Evolutionary conservation across 257 asterid genomes (phyloP).

Genomic region (Osmanthus fragrans): DNA sequence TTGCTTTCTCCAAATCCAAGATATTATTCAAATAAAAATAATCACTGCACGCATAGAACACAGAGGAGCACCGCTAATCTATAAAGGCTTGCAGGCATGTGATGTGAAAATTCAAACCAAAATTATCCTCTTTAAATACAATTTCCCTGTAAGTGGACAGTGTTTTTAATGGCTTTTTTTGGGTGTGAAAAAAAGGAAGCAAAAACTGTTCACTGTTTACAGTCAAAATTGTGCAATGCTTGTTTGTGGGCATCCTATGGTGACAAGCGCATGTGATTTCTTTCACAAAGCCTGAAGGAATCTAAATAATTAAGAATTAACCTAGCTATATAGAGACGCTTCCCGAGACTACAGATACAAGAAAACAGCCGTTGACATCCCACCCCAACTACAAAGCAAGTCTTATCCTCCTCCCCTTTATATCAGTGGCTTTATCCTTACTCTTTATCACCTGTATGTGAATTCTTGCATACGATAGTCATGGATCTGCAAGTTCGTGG

Average conservation of each 20-base stretch:
- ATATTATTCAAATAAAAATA: neutral
- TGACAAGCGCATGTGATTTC: constrained; percentile 1
- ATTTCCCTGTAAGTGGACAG: neutral
- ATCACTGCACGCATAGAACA: neutral
- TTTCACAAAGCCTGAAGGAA: neutral
- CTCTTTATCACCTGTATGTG: neutral
- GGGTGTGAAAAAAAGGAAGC: neutral
- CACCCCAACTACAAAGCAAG: neutral
- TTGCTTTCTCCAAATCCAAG: too few relatives aligned
- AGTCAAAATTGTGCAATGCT: neutral
- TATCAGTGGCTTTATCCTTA: neutral
- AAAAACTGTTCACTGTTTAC: neutral
- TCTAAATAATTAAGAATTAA: neutral
- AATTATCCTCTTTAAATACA: neutral
- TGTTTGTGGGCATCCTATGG: neutral
- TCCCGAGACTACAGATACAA: neutral
- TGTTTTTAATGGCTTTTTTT: neutral
- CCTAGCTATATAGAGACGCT: neutral
- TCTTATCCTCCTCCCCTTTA: neutral
- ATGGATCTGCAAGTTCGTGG: neutral
- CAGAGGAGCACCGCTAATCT: neutral
- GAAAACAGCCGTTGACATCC: neutral
- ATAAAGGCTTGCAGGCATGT: neutral
- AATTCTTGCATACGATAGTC: neutral
- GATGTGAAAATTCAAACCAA: neutral